These are phyloP conservation scores for Metschnikowia noctiluminum DNA, from an alignment of 805 yeast species.

Conservation along the genomic window DNA sequence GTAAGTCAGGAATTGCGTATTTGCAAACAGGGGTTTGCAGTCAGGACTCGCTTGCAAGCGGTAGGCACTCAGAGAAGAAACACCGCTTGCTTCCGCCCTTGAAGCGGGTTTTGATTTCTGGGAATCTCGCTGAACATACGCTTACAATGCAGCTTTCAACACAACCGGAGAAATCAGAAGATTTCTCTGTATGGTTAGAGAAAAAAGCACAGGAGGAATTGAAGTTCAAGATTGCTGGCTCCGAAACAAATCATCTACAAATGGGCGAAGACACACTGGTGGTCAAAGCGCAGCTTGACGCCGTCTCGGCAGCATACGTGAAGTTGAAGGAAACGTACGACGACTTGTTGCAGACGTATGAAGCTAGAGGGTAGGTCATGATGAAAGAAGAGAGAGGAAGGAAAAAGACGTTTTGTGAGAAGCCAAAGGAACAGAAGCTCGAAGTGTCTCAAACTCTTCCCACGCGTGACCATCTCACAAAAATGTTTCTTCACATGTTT, in stretches of 20 bases:
- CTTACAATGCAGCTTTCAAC: constrained; percentile 37
- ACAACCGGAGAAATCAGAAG: constrained; percentile 23
- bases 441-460: no score
- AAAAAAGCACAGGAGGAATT: constrained; percentile 50
- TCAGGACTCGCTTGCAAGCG: constrained; percentile 13
- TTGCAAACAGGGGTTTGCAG: constrained; percentile 25
- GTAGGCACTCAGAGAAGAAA: constrained; percentile 28
- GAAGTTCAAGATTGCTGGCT: constrained; percentile 33
- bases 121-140: constrained; percentile 40
- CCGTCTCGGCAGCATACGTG: constrained; percentile 55
- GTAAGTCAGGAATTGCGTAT: constrained; percentile 34
- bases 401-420: neutral
- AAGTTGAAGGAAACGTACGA: constrained; percentile 60
- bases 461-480: no score
- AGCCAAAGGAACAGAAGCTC: neutral
- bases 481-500: no score
- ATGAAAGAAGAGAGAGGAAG: neutral
- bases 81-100: constrained; percentile 56
- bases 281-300: constrained; percentile 44
- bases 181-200: constrained; percentile 49
- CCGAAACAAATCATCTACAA: constrained; percentile 3
- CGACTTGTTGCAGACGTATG: constrained; percentile 36
- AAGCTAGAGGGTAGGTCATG: neutral
- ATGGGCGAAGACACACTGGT: constrained; percentile 16
- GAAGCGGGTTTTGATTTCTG: constrained; percentile 54